Evolutionary conservation across 179 eudicot species (phyloP), one percentile per base, ranked within the genome.

Genomic region (Beta corolliflora): DNA sequence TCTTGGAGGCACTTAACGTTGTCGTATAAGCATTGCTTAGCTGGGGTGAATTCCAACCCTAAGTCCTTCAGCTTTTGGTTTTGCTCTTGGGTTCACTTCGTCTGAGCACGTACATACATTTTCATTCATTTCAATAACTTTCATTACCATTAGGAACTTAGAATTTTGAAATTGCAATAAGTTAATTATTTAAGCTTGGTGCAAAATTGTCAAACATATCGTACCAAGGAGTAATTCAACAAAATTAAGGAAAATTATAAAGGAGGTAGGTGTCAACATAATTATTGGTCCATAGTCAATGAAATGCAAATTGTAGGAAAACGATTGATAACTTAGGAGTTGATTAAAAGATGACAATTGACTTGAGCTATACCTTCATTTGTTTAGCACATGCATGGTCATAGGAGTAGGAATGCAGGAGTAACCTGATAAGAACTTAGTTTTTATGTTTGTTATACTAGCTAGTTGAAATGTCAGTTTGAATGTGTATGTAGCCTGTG

Each of bases 1-100:
- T 93, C 97, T 80, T 95, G 97, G 61, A 95, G 90, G 85, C 92
- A 89, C 88, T 86, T 91, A 7, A 95, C 98, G 5, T 97, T 92
- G 25, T 95, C 98, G 76, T 93, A 93, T 50, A 95, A 36, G 56
- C 83, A 25, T 79, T 92, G 97, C 77, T 93, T 92, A 48, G 82
- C 91, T 2, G 94, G 88, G 10, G 88, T 91, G 85, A 95, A 93
- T 64, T 93, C 93, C 50, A 95, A 75, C 0, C 98, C 97, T 85
- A 95, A 82, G 29, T 95, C 94, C 91, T 84, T 92, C 0, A 95
- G 90, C 89, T 88, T 93, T 73, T 95, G 89, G 90, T 93, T 93
- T 52, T 41, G 89, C 93, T 79, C 97, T 91, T 78, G 97, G 95
- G 53, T 88, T 92, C 76, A 80, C 85, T 75, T 91, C 93, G 82